phyloP scores from a whole-genome alignment of 2,329 filamentous ascomycete genomes.

The Zalaria sp. region DNA sequence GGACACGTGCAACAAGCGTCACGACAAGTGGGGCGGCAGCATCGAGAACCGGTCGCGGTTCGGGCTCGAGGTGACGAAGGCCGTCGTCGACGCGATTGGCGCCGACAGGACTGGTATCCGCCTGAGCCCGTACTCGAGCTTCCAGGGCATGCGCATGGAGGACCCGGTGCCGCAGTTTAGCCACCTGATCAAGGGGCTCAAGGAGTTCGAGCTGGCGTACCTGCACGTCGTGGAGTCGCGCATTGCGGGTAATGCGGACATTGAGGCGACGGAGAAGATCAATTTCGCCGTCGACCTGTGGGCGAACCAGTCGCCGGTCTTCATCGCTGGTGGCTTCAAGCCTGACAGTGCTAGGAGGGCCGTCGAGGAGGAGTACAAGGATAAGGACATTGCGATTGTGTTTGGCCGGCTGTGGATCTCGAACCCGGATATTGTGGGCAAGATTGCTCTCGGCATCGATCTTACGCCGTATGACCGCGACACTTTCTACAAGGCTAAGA shows the following conservation, averaged over 20 bases:
- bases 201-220: slow-evolving; percentile 42
- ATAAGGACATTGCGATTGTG: slow-evolving; percentile 29
- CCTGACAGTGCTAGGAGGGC: slow-evolving; percentile 22
- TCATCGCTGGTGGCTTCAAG: slow-evolving; percentile 30
- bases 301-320: slow-evolving; percentile 29
- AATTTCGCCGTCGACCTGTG: slow-evolving; percentile 33
- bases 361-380: slow-evolving; percentile 26
- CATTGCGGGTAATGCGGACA: slow-evolving; percentile 29
- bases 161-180: slow-evolving; percentile 51
- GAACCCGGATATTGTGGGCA: slow-evolving; percentile 34
- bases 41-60: slow-evolving; percentile 37
- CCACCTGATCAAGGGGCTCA: slow-evolving; percentile 39
- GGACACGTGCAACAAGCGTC: slow-evolving; percentile 39
- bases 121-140: slow-evolving; percentile 45
- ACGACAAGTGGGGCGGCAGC: slow-evolving; percentile 32
- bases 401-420: slow-evolving; percentile 37
- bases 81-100: slow-evolving; percentile 37
- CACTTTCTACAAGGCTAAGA: slow-evolving; percentile 30
- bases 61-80: slow-evolving; percentile 37
- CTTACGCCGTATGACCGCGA: slow-evolving; percentile 30
- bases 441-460: slow-evolving; percentile 27
- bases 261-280: slow-evolving; percentile 24
- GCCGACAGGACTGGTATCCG: slow-evolving; percentile 41
- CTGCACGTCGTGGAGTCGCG: slow-evolving; percentile 48
- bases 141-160: slow-evolving; percentile 49